phyloP scores from a whole-genome alignment of 345 rosid genomes.

The thale cress (Arabidopsis thaliana) region TAIR10.1 NC_003074.8:2747501-2748000 shows the following conservation, averaged over 20 bases:
- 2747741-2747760: constrained; percentile 71
- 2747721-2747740: constrained; percentile 87
- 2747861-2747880: constrained; percentile 56
- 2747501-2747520: constrained; percentile 47
- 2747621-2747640: constrained; percentile 52
- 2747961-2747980: background rate
- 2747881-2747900: background rate
- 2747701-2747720: constrained; percentile 87
- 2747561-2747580: constrained; percentile 54
- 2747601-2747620: constrained; percentile 46
- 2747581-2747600: constrained; percentile 62
- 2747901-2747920: background rate
- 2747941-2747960: background rate
- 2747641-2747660: constrained; percentile 31
- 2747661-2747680: constrained; percentile 48
- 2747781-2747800: constrained; percentile 51
- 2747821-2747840: constrained; percentile 77
- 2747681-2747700: constrained; percentile 80
- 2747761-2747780: constrained; percentile 29
- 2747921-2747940: background rate
- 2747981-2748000: background rate
- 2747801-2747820: constrained; percentile 81
- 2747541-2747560: constrained; percentile 41
- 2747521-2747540: constrained; percentile 57
- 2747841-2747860: constrained; percentile 91